phyloP scores from a whole-genome alignment of 352 stramenopile species.

The Phytophthora parvispora region DNA sequence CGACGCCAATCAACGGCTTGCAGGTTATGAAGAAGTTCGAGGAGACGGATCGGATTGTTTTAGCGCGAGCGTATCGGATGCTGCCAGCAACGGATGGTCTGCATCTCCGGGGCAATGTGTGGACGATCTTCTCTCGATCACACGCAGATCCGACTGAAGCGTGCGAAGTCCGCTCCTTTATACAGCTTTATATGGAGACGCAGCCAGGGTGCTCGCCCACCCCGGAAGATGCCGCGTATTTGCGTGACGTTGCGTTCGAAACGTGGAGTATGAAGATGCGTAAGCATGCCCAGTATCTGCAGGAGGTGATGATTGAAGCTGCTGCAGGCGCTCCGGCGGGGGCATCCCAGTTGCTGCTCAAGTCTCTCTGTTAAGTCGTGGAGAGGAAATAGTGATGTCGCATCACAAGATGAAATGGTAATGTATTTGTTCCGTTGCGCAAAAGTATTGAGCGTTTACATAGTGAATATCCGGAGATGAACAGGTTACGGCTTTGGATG shows the following conservation, averaged over 20 bases:
- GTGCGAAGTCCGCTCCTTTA: slow-evolving; percentile 17
- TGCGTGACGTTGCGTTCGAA: slow-evolving; percentile 25
- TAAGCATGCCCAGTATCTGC: slow-evolving; percentile 19
- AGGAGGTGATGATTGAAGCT: slow-evolving; percentile 27
- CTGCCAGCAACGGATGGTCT: slow-evolving; percentile 26
- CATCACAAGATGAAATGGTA: not conserved
- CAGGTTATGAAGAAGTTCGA: slow-evolving; percentile 43
- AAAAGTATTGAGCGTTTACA: no score
- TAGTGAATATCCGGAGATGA: no score
- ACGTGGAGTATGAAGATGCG: slow-evolving; percentile 35
- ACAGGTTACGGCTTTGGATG: no score
- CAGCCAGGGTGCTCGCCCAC: slow-evolving; percentile 10
- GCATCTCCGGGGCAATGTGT: slow-evolving; percentile 17
- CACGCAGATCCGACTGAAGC: not conserved
- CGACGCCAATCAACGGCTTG: slow-evolving; percentile 26
- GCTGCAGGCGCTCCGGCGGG: slow-evolving; percentile 6
- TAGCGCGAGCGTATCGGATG: slow-evolving; percentile 23
- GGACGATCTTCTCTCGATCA: slow-evolving; percentile 26
- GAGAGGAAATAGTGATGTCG: not conserved
- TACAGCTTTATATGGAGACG: slow-evolving; percentile 32
- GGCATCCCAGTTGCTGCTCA: slow-evolving; percentile 5
- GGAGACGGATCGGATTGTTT: slow-evolving; percentile 30
- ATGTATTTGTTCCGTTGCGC: not conserved
- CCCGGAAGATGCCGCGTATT: slow-evolving; percentile 23
- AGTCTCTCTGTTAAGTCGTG: slow-evolving; percentile 2